Evolutionary conservation across 805 yeast species (phyloP).

Genomic region (Candida vaughaniae): DNA sequence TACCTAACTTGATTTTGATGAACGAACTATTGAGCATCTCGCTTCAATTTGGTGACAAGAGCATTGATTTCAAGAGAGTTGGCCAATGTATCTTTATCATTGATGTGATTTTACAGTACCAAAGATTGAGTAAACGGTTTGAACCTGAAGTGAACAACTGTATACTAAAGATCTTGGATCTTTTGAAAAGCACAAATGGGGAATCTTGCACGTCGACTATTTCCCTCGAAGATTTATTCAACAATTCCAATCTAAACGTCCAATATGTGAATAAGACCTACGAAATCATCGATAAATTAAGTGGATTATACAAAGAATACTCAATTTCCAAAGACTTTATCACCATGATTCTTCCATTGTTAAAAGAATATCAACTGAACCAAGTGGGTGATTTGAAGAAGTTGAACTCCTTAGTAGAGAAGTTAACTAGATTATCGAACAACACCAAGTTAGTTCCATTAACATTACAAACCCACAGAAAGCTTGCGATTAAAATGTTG

Average conservation of each 20-base stretch:
- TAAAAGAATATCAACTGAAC: conserved; percentile 24
- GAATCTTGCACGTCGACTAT: conserved; percentile 1
- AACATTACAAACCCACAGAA: conserved; percentile 77
- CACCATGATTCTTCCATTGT: conserved; percentile 10
- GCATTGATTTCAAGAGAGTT: conserved; percentile 36
- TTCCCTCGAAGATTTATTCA: conserved; percentile 17
- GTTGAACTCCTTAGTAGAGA: conserved; percentile 45
- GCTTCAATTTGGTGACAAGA: conserved; percentile 28
- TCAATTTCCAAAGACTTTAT: conserved; percentile 60
- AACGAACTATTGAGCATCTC: conserved; percentile 54
- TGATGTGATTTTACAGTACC: conserved; percentile 67
- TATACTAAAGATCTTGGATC: conserved; percentile 41
- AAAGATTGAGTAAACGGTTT: conserved; percentile 74
- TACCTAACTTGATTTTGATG: conserved; percentile 76
- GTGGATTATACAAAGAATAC: conserved; percentile 59
- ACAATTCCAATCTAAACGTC: conserved; percentile 14
- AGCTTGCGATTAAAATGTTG: conserved; percentile 77
- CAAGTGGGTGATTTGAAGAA: conserved; percentile 21
- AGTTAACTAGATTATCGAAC: conserved; percentile 46
- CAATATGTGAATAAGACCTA: conserved; percentile 34
- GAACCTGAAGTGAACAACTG: conserved; percentile 65
- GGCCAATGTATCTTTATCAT: conserved; percentile 66
- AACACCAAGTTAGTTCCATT: conserved; percentile 55
- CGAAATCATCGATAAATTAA: conserved; percentile 28
- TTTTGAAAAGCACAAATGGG: neutral